Percentiles rank a stretch among this genome's conserved stretches.
phyloP scores from a whole-genome alignment of 495 filamentous ascomycete genomes.

The Neurospora hispaniola region DNA sequence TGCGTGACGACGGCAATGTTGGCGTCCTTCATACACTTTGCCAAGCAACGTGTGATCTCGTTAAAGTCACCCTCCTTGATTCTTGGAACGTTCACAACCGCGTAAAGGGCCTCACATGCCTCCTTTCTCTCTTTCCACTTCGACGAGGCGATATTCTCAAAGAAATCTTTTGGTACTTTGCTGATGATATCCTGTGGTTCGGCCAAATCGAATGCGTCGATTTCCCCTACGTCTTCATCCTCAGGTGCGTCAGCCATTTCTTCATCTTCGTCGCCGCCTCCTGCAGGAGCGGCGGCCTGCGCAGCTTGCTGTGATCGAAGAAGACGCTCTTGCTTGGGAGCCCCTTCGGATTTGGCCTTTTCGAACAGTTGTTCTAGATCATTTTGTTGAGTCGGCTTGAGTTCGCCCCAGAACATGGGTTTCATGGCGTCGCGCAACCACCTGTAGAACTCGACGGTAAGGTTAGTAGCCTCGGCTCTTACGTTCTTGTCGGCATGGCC shows the following conservation, averaged over 20 bases:
- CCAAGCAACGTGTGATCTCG: conserved; percentile 69
- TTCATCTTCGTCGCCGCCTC: conserved; percentile 45
- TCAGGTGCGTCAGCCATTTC: conserved; percentile 46
- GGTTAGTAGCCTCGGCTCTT: conserved; percentile 80
- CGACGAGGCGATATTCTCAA: conserved; percentile 70
- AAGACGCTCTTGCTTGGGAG: conserved; percentile 85
- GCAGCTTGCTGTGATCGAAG: conserved; percentile 82
- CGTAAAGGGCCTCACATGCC: conserved; percentile 71
- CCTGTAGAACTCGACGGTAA: conserved; percentile 90
- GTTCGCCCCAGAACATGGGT: conserved; percentile 88
- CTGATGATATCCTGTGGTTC: conserved; percentile 79
- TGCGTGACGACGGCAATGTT: conserved; percentile 92
- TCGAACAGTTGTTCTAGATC: conserved; percentile 94
- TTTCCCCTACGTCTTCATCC: conserved; percentile 58
- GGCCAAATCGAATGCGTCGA: conserved; percentile 78
- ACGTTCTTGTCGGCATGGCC: conserved; percentile 98
- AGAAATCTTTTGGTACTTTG: conserved; percentile 74
- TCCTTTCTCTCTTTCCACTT: conserved; percentile 99
- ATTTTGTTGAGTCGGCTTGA: conserved; percentile 91
- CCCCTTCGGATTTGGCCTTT: conserved; percentile 73
- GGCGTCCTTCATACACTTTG: conserved; percentile 97
- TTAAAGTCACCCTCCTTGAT: conserved; percentile 87
- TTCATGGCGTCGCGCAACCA: conserved; percentile 99
- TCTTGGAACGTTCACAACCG: conserved; percentile 68
- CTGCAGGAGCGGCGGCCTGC: conserved; percentile 52